Conservation (phyloP, 2,329 filamentous ascomycete species). For the Simplicillium sp. region DNA sequence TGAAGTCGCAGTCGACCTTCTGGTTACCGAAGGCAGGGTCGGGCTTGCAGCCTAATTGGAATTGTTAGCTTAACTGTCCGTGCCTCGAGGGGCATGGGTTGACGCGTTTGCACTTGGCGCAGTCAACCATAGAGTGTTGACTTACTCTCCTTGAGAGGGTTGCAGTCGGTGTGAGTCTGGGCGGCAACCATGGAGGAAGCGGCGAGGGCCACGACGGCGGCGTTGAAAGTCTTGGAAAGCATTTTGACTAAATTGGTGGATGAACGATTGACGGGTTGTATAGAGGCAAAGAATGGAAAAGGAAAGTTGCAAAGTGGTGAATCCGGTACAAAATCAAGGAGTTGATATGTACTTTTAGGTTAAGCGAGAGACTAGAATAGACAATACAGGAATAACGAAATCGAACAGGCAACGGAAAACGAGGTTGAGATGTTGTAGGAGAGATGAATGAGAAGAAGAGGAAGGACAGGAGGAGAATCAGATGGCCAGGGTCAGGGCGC, state of each 20-base stretch:
- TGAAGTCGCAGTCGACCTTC: constrained; percentile 54
- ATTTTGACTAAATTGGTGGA: constrained; percentile 13
- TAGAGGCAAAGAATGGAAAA: background rate
- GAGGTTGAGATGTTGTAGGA: background rate
- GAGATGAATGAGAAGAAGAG: background rate
- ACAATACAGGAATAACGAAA: constrained; percentile 2
- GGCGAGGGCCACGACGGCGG: constrained; percentile 37
- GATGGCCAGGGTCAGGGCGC: background rate
- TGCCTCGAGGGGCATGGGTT: background rate
- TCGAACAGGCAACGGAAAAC: background rate
- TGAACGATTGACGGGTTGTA: background rate
- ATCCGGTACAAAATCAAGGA: background rate
- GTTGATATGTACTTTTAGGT: background rate
- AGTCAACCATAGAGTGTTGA: constrained; percentile 1
- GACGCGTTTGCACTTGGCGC: background rate
- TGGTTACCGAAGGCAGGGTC: constrained; percentile 57
- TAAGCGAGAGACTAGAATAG: constrained; percentile 7
- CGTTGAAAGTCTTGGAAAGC: constrained; percentile 35
- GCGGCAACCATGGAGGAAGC: constrained; percentile 39
- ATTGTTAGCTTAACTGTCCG: background rate
- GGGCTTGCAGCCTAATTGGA: constrained; percentile 40
- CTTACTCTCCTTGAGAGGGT: constrained; percentile 43
- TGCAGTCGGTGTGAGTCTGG: constrained; percentile 47
- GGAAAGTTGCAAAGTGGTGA: background rate
- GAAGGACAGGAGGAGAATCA: constrained; percentile 1